phyloP scores from a whole-genome alignment of 2,329 filamentous ascomycete genomes.

The Penicillium sp. region DNA sequence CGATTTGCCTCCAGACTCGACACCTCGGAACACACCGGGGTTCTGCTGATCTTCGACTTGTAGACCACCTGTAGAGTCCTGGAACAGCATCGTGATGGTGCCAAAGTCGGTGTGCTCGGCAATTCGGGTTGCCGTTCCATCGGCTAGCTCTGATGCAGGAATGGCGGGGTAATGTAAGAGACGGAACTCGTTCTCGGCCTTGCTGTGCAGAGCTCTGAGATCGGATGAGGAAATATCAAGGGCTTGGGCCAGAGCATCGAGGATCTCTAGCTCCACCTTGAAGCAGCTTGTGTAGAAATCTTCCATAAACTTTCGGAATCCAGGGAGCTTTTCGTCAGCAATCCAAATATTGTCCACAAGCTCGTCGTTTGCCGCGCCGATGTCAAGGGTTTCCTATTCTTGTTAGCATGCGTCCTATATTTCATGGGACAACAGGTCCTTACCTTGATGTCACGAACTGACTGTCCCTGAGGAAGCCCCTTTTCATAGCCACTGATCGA shows the following conservation, averaged over 20 bases:
- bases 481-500: constrained; percentile 28
- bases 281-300: constrained; percentile 46
- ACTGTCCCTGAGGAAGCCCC: constrained; percentile 15
- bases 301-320: constrained; percentile 43
- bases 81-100: constrained; percentile 54
- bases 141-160: constrained; percentile 43
- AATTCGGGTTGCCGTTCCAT: constrained; percentile 48
- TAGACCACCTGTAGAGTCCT: constrained; percentile 39
- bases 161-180: constrained; percentile 60
- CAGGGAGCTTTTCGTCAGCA: constrained; percentile 47
- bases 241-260: constrained; percentile 48
- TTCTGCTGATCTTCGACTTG: constrained; percentile 25
- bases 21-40: constrained; percentile 15
- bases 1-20: constrained; percentile 8
- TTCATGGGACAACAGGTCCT: neutral
- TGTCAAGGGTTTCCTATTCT: constrained; percentile 47
- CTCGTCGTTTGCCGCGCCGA: constrained; percentile 46
- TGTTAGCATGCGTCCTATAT: neutral
- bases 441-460: constrained; percentile 26
- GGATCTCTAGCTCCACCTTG: constrained; percentile 42
- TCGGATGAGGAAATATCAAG: constrained; percentile 46
- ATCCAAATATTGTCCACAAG: constrained; percentile 50
- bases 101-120: constrained; percentile 56
- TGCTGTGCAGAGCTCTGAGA: constrained; percentile 50
- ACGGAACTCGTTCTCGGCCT: constrained; percentile 59